phyloP scores from a whole-genome alignment of 805 yeast species.

The Starmerella roubikii region DNA sequence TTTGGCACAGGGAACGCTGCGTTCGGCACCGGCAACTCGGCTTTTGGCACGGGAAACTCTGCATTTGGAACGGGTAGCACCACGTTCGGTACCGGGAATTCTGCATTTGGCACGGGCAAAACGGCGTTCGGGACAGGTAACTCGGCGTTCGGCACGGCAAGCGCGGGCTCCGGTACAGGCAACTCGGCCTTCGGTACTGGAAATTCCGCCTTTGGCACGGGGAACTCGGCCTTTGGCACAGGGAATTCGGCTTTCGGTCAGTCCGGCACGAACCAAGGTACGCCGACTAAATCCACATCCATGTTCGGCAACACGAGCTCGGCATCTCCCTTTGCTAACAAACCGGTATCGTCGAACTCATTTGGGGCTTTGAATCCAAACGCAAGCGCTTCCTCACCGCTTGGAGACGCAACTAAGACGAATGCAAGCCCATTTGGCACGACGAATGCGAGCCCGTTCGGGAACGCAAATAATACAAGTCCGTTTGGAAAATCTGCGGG shows the following conservation, averaged over 20 bases:
- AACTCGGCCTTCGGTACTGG: slow-evolving; percentile 17
- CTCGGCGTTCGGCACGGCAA: slow-evolving; percentile 13
- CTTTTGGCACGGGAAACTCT: slow-evolving; percentile 12
- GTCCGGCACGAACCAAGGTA: too few species aligned
- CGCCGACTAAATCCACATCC: background rate
- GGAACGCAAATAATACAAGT: too few species aligned
- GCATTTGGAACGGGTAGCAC: slow-evolving; percentile 14
- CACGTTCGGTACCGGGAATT: slow-evolving; percentile 18
- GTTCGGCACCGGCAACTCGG: slow-evolving; percentile 9
- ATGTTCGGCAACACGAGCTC: background rate
- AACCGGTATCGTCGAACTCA: background rate
- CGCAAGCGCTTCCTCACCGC: background rate
- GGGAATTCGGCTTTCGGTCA: slow-evolving; percentile 18
- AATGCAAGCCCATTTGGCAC: too few species aligned
- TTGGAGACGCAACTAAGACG: background rate
- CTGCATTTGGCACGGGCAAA: slow-evolving; percentile 13
- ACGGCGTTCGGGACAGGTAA: slow-evolving; percentile 15
- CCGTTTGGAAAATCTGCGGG: too few species aligned
- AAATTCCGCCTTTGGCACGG: slow-evolving; percentile 18
- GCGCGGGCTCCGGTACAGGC: slow-evolving; percentile 18
- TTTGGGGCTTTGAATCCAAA: background rate
- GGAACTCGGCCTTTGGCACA: slow-evolving; percentile 22
- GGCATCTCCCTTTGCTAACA: slow-evolving; percentile 1
- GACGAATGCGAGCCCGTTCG: too few species aligned
- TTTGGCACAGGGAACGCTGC: slow-evolving; percentile 16